phyloP scores from a whole-genome alignment of 495 filamentous ascomycete genomes.

The Tuber borchii region DNA sequence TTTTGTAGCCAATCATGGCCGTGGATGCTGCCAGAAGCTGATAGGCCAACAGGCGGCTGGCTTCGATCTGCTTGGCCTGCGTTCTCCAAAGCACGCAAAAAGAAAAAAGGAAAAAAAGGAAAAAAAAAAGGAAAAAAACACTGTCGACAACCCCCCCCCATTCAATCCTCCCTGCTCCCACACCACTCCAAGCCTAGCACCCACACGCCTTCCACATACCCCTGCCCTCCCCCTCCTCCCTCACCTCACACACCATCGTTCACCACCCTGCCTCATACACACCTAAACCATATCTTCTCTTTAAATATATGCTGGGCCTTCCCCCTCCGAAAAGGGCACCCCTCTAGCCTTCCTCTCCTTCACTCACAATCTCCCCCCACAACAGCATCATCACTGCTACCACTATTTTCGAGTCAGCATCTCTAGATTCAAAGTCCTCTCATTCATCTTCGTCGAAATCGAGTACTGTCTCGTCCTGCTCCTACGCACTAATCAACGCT shows the following conservation, averaged over 20 bases:
- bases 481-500: background rate
- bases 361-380: background rate
- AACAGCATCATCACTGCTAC: constrained; percentile 6
- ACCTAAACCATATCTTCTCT: constrained; percentile 18
- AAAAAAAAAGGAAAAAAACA: background rate
- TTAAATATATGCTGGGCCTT: constrained; percentile 33
- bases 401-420: background rate
- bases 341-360: constrained; percentile 28
- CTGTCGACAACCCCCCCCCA: constrained; percentile 21
- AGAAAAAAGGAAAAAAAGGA: background rate
- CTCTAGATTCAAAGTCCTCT: background rate
- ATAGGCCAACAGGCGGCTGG: constrained; percentile 19
- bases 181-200: constrained; percentile 4
- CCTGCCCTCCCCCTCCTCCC: constrained; percentile 3
- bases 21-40: constrained; percentile 20
- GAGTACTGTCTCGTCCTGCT: background rate
- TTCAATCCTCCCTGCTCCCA: constrained; percentile 9
- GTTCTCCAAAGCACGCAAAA: constrained; percentile 29
- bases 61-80: constrained; percentile 31
- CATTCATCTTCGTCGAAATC: constrained; percentile 1
- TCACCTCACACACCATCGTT: background rate
- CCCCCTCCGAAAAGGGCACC: constrained; percentile 21
- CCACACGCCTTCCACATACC: constrained; percentile 21
- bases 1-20: constrained; percentile 35
- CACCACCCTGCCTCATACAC: no score